Base-by-base conservation (phyloP, 2,329 filamentous ascomycete species). In the Pseudocercospora fijiensis region DNA sequence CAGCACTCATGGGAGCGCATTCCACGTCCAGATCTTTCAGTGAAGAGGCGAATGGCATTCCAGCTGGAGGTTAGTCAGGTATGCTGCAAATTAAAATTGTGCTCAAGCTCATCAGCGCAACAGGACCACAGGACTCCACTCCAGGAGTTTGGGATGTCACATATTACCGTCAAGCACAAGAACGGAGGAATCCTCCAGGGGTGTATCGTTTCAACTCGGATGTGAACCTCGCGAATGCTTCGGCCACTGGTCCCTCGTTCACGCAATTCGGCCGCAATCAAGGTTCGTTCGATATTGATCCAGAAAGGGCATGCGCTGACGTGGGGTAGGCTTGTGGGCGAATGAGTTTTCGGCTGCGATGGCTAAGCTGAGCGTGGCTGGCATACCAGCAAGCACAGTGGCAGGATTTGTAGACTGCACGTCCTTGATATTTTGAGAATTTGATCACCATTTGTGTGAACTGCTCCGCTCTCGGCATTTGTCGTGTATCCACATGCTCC, bases 1-100 rank as follows among this genome's bases (percentile, higher is more conserved):
- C 82, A 2, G 83, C 84, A 0, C 79, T 86, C 1, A 70, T 86
- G 3, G 84, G 84, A 58, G 83, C 84, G 0, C 84, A 86, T 71
- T 80, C 80, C 4, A 76, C 79, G 7, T 79, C 81, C 8, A 78
- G 76, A 66, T 82, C 85, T 69, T 77, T 76, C 57, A 72, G 77
- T 16, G 61, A 70, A 49, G 58, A 63, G 45, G 41, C 58, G 45
- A 66, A 71, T 55, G 65, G 67, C 2, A 62, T 72, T 20, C 66
- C 67, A 4, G 22, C 33, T 9, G 26, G 24, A 45, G 60, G 37
- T 22, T 27, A 43, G 11, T 72, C 83, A 62, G 83, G 85, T 69
- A 76, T 77, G 2, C 84, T 83, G 0, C 80, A 80, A 0, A 78
- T 76, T 10, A 72, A 80, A 0, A 37, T 13, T 37, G 13, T 37